Evolutionary conservation across 2,329 filamentous ascomycete species (phyloP).

Genomic region (Macrophomina pseudophaseolina): DNA sequence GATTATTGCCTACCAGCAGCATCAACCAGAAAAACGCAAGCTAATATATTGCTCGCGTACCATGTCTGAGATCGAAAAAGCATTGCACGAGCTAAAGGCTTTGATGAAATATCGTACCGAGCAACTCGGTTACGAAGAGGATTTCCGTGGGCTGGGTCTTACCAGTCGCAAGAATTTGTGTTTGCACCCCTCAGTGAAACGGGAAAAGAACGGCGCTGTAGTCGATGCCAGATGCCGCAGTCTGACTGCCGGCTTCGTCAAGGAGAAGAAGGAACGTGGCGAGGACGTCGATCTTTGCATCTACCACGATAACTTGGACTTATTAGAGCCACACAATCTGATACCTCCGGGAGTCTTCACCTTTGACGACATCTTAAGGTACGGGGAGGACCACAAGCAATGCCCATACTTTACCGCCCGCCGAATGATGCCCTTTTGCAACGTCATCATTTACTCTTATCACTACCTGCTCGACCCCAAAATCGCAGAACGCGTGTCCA

Average conservation of each 20-base stretch:
- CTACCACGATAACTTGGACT: slow-evolving; percentile 97
- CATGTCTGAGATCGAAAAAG: slow-evolving; percentile 99
- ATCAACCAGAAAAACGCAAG: slow-evolving; percentile 91
- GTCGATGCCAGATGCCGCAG: slow-evolving; percentile 97
- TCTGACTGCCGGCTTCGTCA: slow-evolving; percentile 94
- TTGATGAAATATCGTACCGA: slow-evolving; percentile 94
- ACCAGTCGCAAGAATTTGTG: slow-evolving; percentile 98
- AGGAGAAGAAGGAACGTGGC: slow-evolving; percentile 94
- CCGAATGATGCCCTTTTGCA: slow-evolving; percentile 99
- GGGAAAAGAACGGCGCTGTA: slow-evolving; percentile 91
- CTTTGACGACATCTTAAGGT: slow-evolving; percentile 82
- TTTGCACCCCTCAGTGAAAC: slow-evolving; percentile 91
- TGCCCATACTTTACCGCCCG: slow-evolving; percentile 96
- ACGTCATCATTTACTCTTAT: slow-evolving; percentile 99
- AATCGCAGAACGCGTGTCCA: slow-evolving; percentile 93
- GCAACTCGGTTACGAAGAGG: slow-evolving; percentile 87
- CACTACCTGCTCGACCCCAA: slow-evolving; percentile 98
- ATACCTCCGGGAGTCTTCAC: slow-evolving; percentile 96
- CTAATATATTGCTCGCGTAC: slow-evolving; percentile 99
- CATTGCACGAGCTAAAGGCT: slow-evolving; percentile 84
- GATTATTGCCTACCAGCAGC: slow-evolving; percentile 95
- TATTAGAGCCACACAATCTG: slow-evolving; percentile 92
- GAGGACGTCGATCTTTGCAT: slow-evolving; percentile 94
- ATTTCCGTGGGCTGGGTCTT: slow-evolving; percentile 88
- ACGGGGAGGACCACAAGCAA: slow-evolving; percentile 94